phyloP scores from a whole-genome alignment of 176 grass and related monocot genomes.

The Raddia distichophylla region DNA sequence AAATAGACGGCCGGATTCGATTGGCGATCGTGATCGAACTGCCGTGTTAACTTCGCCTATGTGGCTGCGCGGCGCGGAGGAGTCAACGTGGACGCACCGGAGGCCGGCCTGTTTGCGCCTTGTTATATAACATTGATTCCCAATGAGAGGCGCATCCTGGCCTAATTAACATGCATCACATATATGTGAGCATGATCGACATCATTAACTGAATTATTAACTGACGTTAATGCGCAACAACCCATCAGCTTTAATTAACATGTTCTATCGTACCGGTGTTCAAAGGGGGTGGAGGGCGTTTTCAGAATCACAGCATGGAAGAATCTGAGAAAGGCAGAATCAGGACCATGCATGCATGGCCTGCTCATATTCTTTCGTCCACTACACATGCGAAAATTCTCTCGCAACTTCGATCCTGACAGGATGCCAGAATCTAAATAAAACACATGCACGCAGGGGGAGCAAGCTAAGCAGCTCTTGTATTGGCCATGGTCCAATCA shows the following conservation, averaged over 20 bases:
- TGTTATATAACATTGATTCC: too few relatives aligned
- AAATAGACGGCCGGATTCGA: too few relatives aligned
- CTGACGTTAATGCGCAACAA: neutral
- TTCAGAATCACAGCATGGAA: constrained; percentile 30
- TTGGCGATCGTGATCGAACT: too few relatives aligned
- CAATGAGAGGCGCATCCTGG: too few relatives aligned
- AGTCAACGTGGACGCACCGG: too few relatives aligned
- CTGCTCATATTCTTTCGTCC: constrained; percentile 37
- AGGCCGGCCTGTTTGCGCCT: too few relatives aligned
- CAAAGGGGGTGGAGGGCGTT: neutral
- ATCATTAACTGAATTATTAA: neutral
- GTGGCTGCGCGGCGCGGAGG: too few relatives aligned
- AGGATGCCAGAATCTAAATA: constrained; percentile 30
- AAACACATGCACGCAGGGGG: constrained; percentile 30
- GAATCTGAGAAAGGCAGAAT: constrained; percentile 12
- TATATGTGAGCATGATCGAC: neutral
- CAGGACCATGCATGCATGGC: constrained; percentile 27
- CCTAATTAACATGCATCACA: neutral
- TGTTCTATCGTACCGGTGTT: constrained; percentile 1
- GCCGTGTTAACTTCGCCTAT: too few relatives aligned
- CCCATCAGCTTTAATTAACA: neutral
- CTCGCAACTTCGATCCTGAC: constrained; percentile 26
- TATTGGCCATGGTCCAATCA: constrained; percentile 36
- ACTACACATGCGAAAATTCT: constrained; percentile 39
- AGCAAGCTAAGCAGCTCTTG: neutral